phyloP scores from a whole-genome alignment of 129 eudicot species.

The Centaurea solstitialis region DNA sequence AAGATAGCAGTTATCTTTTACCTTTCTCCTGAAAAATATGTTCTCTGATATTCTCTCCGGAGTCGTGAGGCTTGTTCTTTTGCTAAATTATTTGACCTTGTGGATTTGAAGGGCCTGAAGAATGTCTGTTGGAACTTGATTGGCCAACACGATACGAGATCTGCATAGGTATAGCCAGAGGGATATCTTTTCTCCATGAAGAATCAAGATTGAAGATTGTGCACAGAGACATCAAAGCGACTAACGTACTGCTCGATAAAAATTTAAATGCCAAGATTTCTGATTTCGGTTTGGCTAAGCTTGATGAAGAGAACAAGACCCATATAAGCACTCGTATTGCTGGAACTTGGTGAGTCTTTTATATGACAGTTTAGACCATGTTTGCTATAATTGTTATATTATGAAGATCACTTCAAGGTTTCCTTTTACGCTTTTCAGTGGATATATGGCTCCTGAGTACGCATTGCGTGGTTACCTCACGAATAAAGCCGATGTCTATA shows the following conservation, averaged over 20 bases:
- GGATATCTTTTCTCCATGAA: conserved; percentile 71
- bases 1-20: too few relatives aligned
- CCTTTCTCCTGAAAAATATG: too few relatives aligned
- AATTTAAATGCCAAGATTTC: conserved; percentile 67
- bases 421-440: conserved; percentile 21
- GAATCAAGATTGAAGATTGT: conserved; percentile 75
- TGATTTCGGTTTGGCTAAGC: conserved; percentile 79
- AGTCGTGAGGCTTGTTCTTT: background rate
- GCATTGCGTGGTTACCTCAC: too few relatives aligned
- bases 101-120: conserved; percentile 46
- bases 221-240: conserved; percentile 76
- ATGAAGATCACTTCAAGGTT: background rate
- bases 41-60: background rate
- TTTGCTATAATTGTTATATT: background rate
- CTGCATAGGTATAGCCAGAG: conserved; percentile 66
- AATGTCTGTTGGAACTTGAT: conserved; percentile 49
- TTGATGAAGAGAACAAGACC: conserved; percentile 74
- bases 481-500: too few relatives aligned
- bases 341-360: conserved; percentile 68
- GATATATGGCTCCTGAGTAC: too few relatives aligned
- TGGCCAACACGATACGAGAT: conserved; percentile 72
- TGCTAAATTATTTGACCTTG: conserved; percentile 5
- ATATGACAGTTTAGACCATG: background rate
- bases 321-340: conserved; percentile 80
- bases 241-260: conserved; percentile 71